Evolutionary conservation across 176 grass and related monocot genomes (phyloP).

Genomic region (Tillandsia leiboldiana): DNA sequence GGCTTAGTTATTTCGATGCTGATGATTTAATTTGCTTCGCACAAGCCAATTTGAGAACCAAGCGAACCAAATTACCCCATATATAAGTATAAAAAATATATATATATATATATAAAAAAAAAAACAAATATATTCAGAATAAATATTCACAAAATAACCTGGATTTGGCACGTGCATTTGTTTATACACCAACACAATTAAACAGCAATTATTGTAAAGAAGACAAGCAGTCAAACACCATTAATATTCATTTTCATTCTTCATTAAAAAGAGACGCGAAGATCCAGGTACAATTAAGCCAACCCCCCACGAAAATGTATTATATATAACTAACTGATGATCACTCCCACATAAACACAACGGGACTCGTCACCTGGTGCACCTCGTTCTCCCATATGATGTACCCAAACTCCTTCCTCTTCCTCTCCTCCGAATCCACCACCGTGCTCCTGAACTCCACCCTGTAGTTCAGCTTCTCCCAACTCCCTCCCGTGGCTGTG

Average conservation of each 20-base stretch:
- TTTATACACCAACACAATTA: too few species aligned
- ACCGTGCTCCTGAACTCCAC: constrained; percentile 38
- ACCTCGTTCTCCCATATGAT: constrained; percentile 40
- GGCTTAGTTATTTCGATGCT: too few species aligned
- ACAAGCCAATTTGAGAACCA: too few species aligned
- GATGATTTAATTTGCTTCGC: too few species aligned
- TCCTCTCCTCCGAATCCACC: not conserved
- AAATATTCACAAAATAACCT: too few species aligned
- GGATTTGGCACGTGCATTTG: too few species aligned
- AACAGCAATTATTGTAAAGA: too few species aligned
- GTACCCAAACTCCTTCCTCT: constrained; percentile 8
- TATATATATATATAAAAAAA: too few species aligned
- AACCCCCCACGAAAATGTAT: not conserved
- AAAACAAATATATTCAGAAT: too few species aligned
- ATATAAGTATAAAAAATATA: too few species aligned
- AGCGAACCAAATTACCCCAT: too few species aligned
- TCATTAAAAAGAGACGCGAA: not conserved
- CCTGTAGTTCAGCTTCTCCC: constrained; percentile 28
- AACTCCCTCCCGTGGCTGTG: not conserved
- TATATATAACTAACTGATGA: not conserved
- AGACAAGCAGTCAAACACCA: not conserved
- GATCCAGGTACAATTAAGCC: too few species aligned
- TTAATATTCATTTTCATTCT: not conserved
- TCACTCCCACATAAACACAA: constrained; percentile 32
- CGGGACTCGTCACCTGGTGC: constrained; percentile 42